A percentile compares a stretch with the other conserved stretches of the same genome.
Conservation (phyloP, 1,284 basidiomycete genomes). For the Ustilago hordei region DNA sequence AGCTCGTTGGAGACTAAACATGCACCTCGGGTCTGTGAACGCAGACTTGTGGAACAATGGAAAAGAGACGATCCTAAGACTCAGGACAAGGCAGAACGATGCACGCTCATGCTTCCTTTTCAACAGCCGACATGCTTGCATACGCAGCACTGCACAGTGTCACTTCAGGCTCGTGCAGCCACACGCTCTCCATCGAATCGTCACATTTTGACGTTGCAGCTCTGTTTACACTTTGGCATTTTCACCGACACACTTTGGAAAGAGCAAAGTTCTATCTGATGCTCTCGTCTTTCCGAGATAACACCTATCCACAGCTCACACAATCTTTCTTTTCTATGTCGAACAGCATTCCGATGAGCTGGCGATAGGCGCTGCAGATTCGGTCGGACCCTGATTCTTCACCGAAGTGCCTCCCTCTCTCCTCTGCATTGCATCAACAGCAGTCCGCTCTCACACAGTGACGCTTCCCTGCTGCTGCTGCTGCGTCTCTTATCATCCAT, state of each 20-base stretch:
- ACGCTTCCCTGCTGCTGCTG: conserved; percentile 8
- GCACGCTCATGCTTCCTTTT: conserved; percentile 12
- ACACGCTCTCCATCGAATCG: neutral
- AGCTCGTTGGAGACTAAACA: neutral
- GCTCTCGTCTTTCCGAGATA: neutral
- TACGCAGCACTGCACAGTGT: neutral
- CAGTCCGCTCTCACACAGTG: neutral
- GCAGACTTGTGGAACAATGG: neutral
- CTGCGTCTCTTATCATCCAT: conserved; percentile 6
- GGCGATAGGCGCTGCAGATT: conserved; percentile 17
- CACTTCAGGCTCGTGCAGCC: conserved; percentile 5
- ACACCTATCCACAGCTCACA: neutral
- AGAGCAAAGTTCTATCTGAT: neutral
- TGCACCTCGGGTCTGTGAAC: conserved; percentile 2
- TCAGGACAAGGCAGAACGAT: conserved; percentile 2
- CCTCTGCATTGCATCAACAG: neutral
- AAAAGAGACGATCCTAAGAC: neutral
- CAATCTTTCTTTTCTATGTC: neutral
- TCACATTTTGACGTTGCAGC: conserved; percentile 7
- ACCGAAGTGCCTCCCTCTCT: conserved; percentile 25
- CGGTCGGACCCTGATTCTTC: conserved; percentile 38
- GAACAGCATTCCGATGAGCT: neutral
- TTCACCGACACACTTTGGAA: neutral
- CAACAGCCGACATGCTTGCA: conserved; percentile 1
- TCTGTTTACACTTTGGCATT: neutral